Base-by-base conservation (phyloP, 768 basidiomycete species). In the Phallus indusiatus region DNA sequence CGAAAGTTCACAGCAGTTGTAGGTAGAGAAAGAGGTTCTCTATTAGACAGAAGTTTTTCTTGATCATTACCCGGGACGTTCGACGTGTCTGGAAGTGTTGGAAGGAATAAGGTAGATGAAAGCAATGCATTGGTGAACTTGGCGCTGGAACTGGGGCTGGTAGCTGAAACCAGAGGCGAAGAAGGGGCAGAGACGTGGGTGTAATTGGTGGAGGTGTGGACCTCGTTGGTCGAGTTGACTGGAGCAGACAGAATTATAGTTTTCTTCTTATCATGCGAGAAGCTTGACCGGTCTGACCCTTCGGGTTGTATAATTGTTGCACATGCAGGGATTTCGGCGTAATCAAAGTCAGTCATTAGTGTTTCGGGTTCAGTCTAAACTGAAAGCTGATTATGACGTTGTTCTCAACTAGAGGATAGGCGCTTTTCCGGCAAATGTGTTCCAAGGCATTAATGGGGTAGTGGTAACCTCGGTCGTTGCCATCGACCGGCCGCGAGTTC, bases 1-100 rank as follows among this genome's bases (percentile, higher is more conserved):
- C 85, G 80, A 66, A 94, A 94, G 67, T 93, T 91, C 63, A 77
- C 80, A 1, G 88, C 84, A 63, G 85, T 86, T 24, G 84, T 83
- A 0, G 84, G 87, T 3, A 95, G 73, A 1, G 88, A 90, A 5
- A 95, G 77, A 0, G 88, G 81, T 64, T 88, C 87, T 28, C 75
- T 74, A 0, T 79, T 80, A 17, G 81, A 82, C 14, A 88, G 65
- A 28, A 88, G 70, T 1, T 72, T 71, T 59, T 60, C 63, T 36
- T 54, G 53, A 21, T 62, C 60, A 12, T 47, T 37, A 11, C 36
- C 36, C 17, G 48, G 18, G n/a, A 46, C 21, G 34, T 36, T 47
- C 14, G 62, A 56, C 20, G 62, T 42, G 20, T 46, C 24, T 12
- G 53, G 42, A 49, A 53, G 61, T 6, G 48, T 34, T 33, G 61